These are phyloP conservation scores for Penicillium steckii DNA, from an alignment of 495 filamentous ascomycete genomes.

Conservation along the genomic window DNA sequence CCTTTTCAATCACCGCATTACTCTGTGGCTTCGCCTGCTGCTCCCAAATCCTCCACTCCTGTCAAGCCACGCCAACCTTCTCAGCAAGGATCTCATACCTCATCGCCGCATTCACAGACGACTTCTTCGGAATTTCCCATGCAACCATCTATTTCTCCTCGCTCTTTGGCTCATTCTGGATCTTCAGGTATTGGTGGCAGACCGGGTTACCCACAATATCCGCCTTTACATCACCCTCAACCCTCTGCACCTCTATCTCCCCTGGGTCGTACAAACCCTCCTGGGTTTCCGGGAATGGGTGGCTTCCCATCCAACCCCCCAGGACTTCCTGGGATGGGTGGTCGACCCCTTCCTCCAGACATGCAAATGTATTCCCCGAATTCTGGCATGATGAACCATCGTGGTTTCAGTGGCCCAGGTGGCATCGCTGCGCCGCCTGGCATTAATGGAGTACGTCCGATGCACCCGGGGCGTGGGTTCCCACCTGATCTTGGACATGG, in stretches of 20 bases:
- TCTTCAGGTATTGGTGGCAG: conserved; percentile 28
- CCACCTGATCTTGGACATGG: conserved; percentile 51
- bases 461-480: conserved; percentile 63
- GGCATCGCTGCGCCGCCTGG: conserved; percentile 58
- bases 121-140: conserved; percentile 35
- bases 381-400: conserved; percentile 38
- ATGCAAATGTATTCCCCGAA: conserved; percentile 58
- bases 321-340: conserved; percentile 53
- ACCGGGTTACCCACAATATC: conserved; percentile 31
- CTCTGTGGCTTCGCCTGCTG: conserved; percentile 70
- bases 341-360: conserved; percentile 41
- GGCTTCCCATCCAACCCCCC: conserved; percentile 54
- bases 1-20: conserved; percentile 74
- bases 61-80: conserved; percentile 73
- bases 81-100: conserved; percentile 73
- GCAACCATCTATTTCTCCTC: conserved; percentile 42
- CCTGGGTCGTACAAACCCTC: conserved; percentile 51
- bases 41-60: conserved; percentile 81
- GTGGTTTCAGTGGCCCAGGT: conserved; percentile 56
- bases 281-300: conserved; percentile 47
- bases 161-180: conserved; percentile 37
- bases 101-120: conserved; percentile 56
- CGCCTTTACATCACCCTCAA: conserved; percentile 49
- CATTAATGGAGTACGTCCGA: conserved; percentile 57
- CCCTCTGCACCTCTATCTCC: conserved; percentile 54